Percentiles rank a stretch among this genome's conserved stretches.
These are phyloP conservation scores for Telopea speciosissima DNA, from an alignment of 177 flowering plant species.

Conservation along the genomic window DNA sequence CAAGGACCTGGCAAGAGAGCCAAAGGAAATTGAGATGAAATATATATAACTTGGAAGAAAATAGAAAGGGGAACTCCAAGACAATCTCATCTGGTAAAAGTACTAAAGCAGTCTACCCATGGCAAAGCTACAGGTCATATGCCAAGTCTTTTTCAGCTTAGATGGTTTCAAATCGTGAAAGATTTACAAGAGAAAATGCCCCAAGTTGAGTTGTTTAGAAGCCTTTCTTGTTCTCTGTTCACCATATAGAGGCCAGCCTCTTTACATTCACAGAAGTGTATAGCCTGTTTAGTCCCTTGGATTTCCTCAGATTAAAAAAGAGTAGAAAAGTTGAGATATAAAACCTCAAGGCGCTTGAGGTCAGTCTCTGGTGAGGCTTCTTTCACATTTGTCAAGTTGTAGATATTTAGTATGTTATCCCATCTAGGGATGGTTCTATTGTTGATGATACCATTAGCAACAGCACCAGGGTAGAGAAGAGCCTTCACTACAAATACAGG, in stretches of 20 bases:
- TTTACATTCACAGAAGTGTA: background rate
- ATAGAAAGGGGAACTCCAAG: background rate
- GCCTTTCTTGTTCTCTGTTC: background rate
- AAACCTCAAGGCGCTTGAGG: conserved; percentile 85
- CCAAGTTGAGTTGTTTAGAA: too few species aligned
- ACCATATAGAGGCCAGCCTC: background rate
- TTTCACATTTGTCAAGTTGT: conserved; percentile 55
- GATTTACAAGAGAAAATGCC: background rate
- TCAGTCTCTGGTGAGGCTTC: conserved; percentile 49
- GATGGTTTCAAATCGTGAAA: background rate
- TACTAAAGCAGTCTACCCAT: background rate
- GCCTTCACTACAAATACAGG: conserved; percentile 48
- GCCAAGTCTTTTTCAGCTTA: background rate
- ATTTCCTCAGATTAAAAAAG: background rate
- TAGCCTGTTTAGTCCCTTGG: background rate
- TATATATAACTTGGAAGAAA: background rate
- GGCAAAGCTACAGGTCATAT: background rate
- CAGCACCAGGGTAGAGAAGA: conserved; percentile 83
- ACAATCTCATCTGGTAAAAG: background rate
- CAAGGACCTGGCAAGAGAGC: conserved; percentile 66
- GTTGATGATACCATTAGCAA: conserved; percentile 39
- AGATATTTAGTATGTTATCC: conserved; percentile 43
- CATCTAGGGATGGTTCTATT: conserved; percentile 54
- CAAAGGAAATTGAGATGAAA: conserved; percentile 1
- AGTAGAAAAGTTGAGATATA: conserved; percentile 1